Conservation (phyloP, 495 filamentous ascomycete genomes). For the Tetracladium marchalianum region DNA sequence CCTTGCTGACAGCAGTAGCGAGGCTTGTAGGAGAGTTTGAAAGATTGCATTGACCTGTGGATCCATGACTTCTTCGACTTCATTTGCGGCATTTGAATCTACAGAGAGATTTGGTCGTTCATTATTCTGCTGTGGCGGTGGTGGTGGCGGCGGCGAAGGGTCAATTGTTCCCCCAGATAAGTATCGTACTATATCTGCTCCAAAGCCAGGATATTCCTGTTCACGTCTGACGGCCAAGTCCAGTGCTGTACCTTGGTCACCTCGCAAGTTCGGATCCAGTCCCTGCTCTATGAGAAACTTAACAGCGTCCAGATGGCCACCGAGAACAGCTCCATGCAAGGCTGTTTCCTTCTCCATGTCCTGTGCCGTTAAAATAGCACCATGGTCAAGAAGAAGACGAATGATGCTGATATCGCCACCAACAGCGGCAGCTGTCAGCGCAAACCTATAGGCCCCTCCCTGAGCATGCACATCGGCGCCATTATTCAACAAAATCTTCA, state of each 20-base stretch:
- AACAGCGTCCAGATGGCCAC: constrained; percentile 14
- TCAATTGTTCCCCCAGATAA: too few relatives aligned
- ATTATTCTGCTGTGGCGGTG: too few relatives aligned
- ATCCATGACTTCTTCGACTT: too few relatives aligned
- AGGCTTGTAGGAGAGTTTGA: too few relatives aligned
- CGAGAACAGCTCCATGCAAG: constrained; percentile 12
- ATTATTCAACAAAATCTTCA: constrained; percentile 6
- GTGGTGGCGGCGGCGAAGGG: too few relatives aligned
- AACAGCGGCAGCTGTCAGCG: constrained; percentile 1
- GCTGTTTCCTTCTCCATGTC: constrained; percentile 12
- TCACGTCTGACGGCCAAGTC: constrained; percentile 4
- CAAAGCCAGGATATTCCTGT: background rate
- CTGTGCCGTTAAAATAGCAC: constrained; percentile 17
- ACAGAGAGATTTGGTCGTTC: too few relatives aligned
- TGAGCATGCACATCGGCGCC: constrained; percentile 7
- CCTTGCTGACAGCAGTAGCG: too few relatives aligned
- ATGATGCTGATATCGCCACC: constrained; percentile 2
- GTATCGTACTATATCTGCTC: too few relatives aligned
- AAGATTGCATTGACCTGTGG: too few relatives aligned
- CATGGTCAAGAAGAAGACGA: constrained; percentile 10
- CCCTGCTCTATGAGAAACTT: constrained; percentile 12
- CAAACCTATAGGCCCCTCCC: background rate
- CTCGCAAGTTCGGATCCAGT: constrained; percentile 9
- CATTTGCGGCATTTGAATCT: too few relatives aligned
- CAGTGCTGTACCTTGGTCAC: constrained; percentile 11